Evolutionary conservation across 2,329 filamentous ascomycete genomes (phyloP), one percentile per base, ranked within the genome.

Genomic region (Cladobotryum mycophilum): DNA sequence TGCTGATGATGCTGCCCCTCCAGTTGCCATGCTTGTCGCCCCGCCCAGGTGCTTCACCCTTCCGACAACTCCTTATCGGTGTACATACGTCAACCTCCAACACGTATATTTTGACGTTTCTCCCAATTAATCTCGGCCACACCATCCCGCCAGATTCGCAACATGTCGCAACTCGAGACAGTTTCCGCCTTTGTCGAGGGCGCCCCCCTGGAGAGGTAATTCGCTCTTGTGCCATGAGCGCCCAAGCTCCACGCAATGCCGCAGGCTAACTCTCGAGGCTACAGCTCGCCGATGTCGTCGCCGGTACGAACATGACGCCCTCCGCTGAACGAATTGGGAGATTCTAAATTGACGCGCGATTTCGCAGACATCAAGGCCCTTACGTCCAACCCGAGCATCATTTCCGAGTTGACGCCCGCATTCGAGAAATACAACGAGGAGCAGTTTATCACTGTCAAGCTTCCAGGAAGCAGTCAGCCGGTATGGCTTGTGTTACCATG

Each of bases 351-450:
- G 54, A 67, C 57, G 34, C 40, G 33, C 51, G 13, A 44, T 45
- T 15, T 47, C 51, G 37, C 69, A 95, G 93, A 96, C 67, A 95
- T 99, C 76, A 95, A 96, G 70, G 78, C 83, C 46, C 78, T 99
- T 41, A 89, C 90, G 15, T 82, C 86, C 59, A 82, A 83, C 40
- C 80, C 84, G 36, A 74, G 78, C 49, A 74, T 93, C 55, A 73
- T 91, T 49, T 73, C 82, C 53, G 83, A 87, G 56, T 85, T 96
- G 48, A 80, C 78, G 6, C 88, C 90, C 0, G 90, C 93, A 0
- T 95, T 96, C 67, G 78, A 91, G 71, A 89, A 87, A 70, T 97
- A 99, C 79, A 96, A 97, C 63, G 92, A 99, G 71, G 86, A 91
- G 70, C 93, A 99, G 70, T 87, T 96, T 68, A 74, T 84, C 45